phyloP scores from a whole-genome alignment of 306 rosid genomes.

The Vigna reflexopilosa region DNA sequence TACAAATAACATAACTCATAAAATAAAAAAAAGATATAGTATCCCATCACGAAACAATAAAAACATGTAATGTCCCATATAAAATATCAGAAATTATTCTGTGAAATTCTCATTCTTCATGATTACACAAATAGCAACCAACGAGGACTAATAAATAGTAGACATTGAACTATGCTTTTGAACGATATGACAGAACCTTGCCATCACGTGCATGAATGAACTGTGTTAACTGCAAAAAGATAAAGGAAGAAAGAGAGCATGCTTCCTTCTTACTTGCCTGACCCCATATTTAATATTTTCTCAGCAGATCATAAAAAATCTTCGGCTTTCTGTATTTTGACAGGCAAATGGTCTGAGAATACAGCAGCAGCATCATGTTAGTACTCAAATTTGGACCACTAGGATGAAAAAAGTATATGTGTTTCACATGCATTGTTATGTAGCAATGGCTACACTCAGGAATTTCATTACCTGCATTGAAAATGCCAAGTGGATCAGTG shows the following conservation, averaged over 20 bases:
- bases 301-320: slow-evolving; percentile 67
- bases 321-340: slow-evolving; percentile 66
- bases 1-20: not conserved
- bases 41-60: not conserved
- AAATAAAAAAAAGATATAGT: not conserved
- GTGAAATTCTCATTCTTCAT: not conserved
- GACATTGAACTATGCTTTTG: not conserved
- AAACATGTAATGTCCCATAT: not conserved
- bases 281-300: slow-evolving; percentile 26
- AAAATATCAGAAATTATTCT: no score
- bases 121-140: no score
- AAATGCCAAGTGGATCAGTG: slow-evolving; percentile 78
- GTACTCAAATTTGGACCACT: slow-evolving; percentile 5
- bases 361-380: slow-evolving; percentile 29
- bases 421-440: not conserved
- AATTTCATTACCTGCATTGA: slow-evolving; percentile 69
- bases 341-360: slow-evolving; percentile 61
- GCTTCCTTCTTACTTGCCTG: slow-evolving; percentile 9
- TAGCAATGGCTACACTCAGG: not conserved
- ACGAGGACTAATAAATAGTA: no score
- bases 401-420: not conserved
- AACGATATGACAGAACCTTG: not conserved
- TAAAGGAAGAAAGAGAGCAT: not conserved
- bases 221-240: not conserved
- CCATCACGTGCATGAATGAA: not conserved